Evolutionary conservation across 495 filamentous ascomycete species (phyloP).

Genomic region (Penicillium desertorum): DNA sequence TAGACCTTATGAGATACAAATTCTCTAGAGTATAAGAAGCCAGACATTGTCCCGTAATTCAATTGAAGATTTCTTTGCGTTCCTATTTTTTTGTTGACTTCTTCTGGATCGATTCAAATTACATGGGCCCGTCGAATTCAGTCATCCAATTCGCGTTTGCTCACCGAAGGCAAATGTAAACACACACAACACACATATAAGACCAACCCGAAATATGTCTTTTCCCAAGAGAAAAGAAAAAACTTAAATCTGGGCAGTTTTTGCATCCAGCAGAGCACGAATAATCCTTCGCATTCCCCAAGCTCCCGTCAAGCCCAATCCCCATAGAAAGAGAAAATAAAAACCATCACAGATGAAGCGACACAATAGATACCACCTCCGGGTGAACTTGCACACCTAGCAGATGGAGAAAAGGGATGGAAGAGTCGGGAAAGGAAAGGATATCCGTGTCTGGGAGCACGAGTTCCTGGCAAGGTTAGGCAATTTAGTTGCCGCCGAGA

Average conservation of each 20-base stretch:
- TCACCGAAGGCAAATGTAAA: constrained; percentile 29
- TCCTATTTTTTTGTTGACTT: constrained; percentile 38
- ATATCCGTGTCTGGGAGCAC: constrained; percentile 9
- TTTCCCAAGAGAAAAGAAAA: constrained; percentile 15
- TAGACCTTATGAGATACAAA: not conserved
- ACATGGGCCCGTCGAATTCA: constrained; percentile 35
- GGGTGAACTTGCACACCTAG: constrained; percentile 14
- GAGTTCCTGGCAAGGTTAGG: constrained; percentile 6
- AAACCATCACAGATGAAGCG: constrained; percentile 15
- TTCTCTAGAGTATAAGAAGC: not conserved
- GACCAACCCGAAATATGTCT: constrained; percentile 17
- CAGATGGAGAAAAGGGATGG: constrained; percentile 15
- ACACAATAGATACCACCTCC: constrained; percentile 16
- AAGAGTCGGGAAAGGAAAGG: constrained; percentile 16
- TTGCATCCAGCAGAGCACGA: constrained; percentile 12
- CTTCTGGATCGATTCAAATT: constrained; percentile 40
- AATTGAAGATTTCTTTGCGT: constrained; percentile 22
- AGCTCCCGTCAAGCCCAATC: constrained; percentile 12
- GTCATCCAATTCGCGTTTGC: constrained; percentile 36
- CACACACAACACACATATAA: constrained; percentile 22
- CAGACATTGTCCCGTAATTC: constrained; percentile 14
- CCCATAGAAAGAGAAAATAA: constrained; percentile 21
- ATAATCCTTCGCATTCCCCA: not conserved
- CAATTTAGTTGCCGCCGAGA: constrained; percentile 47
- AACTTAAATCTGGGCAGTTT: constrained; percentile 5